A percentile compares a stretch with the other conserved stretches of the same genome.
Conservation (phyloP, 169 alveolate genomes). For the Cryptosporidium bovis region DNA sequence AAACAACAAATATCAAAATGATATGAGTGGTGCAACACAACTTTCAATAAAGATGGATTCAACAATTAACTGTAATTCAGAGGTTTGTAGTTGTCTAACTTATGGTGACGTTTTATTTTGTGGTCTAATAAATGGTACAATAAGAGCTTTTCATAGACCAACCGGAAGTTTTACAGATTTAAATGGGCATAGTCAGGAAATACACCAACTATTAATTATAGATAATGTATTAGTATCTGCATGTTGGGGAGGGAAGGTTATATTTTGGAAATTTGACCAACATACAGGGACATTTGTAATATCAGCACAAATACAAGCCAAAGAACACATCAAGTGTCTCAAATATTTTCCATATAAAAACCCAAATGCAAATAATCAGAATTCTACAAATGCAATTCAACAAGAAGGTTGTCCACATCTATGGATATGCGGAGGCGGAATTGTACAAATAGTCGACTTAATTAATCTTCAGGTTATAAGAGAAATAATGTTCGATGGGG, state of each 20-base stretch:
- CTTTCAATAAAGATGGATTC: constrained; percentile 68
- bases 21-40: constrained; percentile 65
- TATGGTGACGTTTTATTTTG: constrained; percentile 73
- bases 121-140: constrained; percentile 66
- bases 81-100: constrained; percentile 73
- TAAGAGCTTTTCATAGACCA: constrained; percentile 72
- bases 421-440: constrained; percentile 73
- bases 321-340: constrained; percentile 63
- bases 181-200: constrained; percentile 66
- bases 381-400: not conserved
- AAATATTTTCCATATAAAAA: constrained; percentile 62
- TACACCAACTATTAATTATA: constrained; percentile 69
- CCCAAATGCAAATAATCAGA: constrained; percentile 7
- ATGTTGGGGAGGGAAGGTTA: constrained; percentile 73
- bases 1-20: constrained; percentile 40
- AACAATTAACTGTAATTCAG: constrained; percentile 58
- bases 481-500: constrained; percentile 66
- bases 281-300: constrained; percentile 21
- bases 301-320: constrained; percentile 68
- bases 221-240: constrained; percentile 68
- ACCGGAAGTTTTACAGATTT: constrained; percentile 59
- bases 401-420: constrained; percentile 67
- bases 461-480: constrained; percentile 65
- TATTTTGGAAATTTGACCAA: constrained; percentile 70
- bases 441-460: constrained; percentile 58